phyloP scores from a whole-genome alignment of 23 red algal genomes.

The Gracilaria gracilis region DNA sequence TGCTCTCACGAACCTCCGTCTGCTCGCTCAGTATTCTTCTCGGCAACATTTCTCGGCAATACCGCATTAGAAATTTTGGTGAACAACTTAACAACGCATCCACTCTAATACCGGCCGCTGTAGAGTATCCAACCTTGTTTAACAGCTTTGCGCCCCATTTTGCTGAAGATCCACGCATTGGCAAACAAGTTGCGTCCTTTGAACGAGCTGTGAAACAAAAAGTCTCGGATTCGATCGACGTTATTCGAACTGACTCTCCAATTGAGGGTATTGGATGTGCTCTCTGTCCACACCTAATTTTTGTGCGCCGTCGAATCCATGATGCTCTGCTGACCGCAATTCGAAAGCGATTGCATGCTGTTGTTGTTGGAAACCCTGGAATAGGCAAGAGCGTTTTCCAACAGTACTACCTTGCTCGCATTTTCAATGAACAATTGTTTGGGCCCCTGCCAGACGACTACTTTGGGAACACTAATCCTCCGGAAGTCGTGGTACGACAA shows the following conservation, averaged over 20 bases:
- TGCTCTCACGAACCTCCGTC: too few relatives aligned
- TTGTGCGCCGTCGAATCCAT: conserved; percentile 9
- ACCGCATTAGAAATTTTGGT: too few relatives aligned
- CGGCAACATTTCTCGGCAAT: too few relatives aligned
- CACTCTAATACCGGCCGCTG: neutral
- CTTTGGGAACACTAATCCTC: neutral
- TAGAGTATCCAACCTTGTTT: neutral
- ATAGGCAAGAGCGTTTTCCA: neutral
- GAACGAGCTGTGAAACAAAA: neutral
- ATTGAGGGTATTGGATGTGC: neutral
- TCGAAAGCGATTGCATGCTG: conserved; percentile 9
- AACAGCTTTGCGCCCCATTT: neutral
- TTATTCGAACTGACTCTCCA: neutral
- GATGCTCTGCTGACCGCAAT: neutral
- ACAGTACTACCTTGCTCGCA: neutral
- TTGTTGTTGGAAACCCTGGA: neutral
- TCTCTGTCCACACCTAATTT: conserved; percentile 18
- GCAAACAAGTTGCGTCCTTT: conserved; percentile 4
- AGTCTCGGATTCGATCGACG: neutral
- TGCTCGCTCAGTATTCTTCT: too few relatives aligned
- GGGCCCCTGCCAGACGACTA: neutral
- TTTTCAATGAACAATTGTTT: neutral
- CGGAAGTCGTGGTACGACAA: neutral
- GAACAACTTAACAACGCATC: neutral
- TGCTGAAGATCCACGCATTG: neutral